These are phyloP conservation scores for Chytriomyces sp. DNA, from an alignment of 192 early-diverging fungal genomes.

Conservation along the genomic window DNA sequence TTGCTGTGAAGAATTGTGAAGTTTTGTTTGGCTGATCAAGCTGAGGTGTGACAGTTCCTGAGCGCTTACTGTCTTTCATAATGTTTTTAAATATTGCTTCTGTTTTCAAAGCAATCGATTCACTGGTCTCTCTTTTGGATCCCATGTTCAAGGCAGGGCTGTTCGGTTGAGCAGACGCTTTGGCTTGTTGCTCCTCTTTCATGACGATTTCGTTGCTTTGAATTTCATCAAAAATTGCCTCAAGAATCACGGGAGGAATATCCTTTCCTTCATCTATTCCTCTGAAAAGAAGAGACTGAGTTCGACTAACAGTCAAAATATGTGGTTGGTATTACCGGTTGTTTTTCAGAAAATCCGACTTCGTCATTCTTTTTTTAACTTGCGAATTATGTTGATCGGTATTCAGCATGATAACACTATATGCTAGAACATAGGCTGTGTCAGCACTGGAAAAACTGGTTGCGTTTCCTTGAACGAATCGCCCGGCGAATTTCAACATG, in stretches of 20 bases:
- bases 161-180: constrained; percentile 7
- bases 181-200: constrained; percentile 75
- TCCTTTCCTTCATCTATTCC: constrained; percentile 88
- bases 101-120: constrained; percentile 54
- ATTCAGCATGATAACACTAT: constrained; percentile 91
- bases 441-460: constrained; percentile 85
- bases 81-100: constrained; percentile 53
- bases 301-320: no score
- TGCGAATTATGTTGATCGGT: constrained; percentile 90
- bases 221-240: constrained; percentile 83
- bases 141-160: background rate
- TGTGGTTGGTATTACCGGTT: constrained; percentile 71
- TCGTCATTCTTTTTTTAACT: constrained; percentile 84
- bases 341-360: constrained; percentile 83
- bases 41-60: constrained; percentile 10
- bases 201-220: constrained; percentile 86
- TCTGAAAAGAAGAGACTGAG: constrained; percentile 32
- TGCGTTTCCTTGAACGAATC: constrained; percentile 84
- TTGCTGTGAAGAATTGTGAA: constrained; percentile 49
- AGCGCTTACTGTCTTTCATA: constrained; percentile 31
- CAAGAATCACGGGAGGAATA: constrained; percentile 68
- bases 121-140: constrained; percentile 17
- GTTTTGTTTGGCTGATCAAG: background rate
- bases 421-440: constrained; percentile 90
- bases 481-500: constrained; percentile 97